Conservation (phyloP, 2,329 filamentous ascomycete genomes). For the Drechmeria coniospora region DNA sequence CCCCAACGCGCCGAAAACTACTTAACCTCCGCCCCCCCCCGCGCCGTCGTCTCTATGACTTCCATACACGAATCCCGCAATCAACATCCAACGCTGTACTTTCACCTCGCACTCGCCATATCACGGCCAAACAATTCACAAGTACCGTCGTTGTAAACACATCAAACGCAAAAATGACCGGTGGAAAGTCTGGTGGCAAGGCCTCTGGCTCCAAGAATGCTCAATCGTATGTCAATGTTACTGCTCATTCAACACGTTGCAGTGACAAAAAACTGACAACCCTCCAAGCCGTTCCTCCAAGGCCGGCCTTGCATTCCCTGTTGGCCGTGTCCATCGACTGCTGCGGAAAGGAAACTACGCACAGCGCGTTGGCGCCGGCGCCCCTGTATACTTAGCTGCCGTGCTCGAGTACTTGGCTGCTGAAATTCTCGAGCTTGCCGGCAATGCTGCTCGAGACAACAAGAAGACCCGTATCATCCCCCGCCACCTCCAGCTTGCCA, state of each 20-base stretch:
- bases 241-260: too few relatives aligned
- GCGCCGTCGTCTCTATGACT: constrained; percentile 19
- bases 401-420: constrained; percentile 97
- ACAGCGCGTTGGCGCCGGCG: constrained; percentile 97
- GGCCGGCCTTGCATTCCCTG: constrained; percentile 96
- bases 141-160: constrained; percentile 14
- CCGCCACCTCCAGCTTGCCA: constrained; percentile 95
- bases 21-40: constrained; percentile 36
- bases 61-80: constrained; percentile 17
- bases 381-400: constrained; percentile 90
- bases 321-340: constrained; percentile 98
- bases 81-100: constrained; percentile 21
- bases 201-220: constrained; percentile 97
- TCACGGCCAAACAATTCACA: too few relatives aligned
- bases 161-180: constrained; percentile 79
- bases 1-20: constrained; percentile 35
- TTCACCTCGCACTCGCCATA: constrained; percentile 10
- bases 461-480: constrained; percentile 99
- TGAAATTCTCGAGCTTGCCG: constrained; percentile 96
- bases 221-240: constrained; percentile 91
- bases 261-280: too few relatives aligned
- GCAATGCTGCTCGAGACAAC: constrained; percentile 97
- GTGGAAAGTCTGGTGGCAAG: constrained; percentile 99
- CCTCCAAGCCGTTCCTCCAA: constrained; percentile 83
- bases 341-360: constrained; percentile 99